These are phyloP conservation scores for Tritrichomonas foetus DNA, from an alignment of 208 protist genomes.

Conservation along the genomic window DNA sequence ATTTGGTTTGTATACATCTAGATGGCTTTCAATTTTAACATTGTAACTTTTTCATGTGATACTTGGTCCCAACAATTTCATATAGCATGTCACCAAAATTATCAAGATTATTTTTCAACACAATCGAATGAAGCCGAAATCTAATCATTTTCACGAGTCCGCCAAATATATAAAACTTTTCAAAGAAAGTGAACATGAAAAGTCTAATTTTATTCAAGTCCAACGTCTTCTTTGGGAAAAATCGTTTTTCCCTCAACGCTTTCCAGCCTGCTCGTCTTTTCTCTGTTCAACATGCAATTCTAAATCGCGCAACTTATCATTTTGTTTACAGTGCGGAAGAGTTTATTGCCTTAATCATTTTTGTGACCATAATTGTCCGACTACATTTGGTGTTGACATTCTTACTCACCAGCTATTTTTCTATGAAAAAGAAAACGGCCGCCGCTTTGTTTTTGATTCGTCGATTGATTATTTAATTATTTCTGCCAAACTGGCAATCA, in stretches of 20 bases:
- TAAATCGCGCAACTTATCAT: background rate
- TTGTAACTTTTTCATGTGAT: too few species aligned
- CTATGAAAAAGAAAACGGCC: background rate
- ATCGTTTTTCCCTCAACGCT: background rate
- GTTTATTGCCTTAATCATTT: background rate
- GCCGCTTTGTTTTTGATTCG: background rate
- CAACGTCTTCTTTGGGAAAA: conserved; percentile 31
- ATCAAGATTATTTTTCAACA: too few species aligned
- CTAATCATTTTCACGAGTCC: too few species aligned
- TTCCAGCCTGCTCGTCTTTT: background rate
- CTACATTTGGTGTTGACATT: background rate
- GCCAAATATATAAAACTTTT: background rate
- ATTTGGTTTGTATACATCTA: too few species aligned
- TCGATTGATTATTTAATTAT: background rate
- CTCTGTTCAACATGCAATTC: background rate
- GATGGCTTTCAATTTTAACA: too few species aligned
- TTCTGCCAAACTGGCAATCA: background rate
- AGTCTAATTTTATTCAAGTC: background rate
- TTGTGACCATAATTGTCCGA: background rate
- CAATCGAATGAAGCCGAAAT: too few species aligned
- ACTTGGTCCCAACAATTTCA: too few species aligned
- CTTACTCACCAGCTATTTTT: conserved; percentile 4
- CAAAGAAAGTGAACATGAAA: background rate
- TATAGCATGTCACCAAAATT: too few species aligned
- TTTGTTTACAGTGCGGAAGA: background rate